Base-by-base conservation (phyloP, 805 yeast species). In the Monosporozyma unispora region DNA sequence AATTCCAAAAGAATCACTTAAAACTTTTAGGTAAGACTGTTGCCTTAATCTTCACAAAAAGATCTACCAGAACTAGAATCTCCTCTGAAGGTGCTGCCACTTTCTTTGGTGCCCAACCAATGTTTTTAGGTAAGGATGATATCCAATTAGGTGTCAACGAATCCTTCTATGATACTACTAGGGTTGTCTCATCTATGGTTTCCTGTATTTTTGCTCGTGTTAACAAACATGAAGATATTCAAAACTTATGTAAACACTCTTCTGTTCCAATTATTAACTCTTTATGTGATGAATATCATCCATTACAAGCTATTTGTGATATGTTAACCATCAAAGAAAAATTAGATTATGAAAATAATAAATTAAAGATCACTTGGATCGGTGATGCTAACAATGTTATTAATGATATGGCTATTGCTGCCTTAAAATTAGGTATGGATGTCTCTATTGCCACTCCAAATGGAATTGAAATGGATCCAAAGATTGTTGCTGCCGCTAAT, bases 191-290 rank as follows among this genome's bases (percentile, higher is more conserved):
- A 12, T 89, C 97, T 1, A 93, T 93, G 99, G 87, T 95, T 1
- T 84, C 96, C n/a, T 84, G 96, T 54, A 80, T 93, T 6, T 90
- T 93, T 71, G 99, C 98, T n/a, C 81, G 99, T 62, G 99, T 93
- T 18, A 82, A 87, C 55, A 72, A 79, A 25, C 96, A 93, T 62
- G 73, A 79, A 22, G 96, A 91, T 52, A 90, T 93, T 56, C 78
- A 76, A 60, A 84, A 82, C 49, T 73, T 93, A 48, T 81, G 89
- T 48, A 71, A 83, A 59, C 80, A 87, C 64, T 87, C 96, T 0
- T 66, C 79, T 1, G 97, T 88, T 3, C 99, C 99, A 6, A 84
- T 93, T 50, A 88, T 93, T 58, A 93, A 93, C 63, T 87, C 97
- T 0, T 76, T 93, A 45, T 90, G 97, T 73, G 99, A 93, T 64